These are phyloP conservation scores for Colletotrichum lupini DNA, from an alignment of 2,329 filamentous ascomycete species.

Conservation along the genomic window DNA sequence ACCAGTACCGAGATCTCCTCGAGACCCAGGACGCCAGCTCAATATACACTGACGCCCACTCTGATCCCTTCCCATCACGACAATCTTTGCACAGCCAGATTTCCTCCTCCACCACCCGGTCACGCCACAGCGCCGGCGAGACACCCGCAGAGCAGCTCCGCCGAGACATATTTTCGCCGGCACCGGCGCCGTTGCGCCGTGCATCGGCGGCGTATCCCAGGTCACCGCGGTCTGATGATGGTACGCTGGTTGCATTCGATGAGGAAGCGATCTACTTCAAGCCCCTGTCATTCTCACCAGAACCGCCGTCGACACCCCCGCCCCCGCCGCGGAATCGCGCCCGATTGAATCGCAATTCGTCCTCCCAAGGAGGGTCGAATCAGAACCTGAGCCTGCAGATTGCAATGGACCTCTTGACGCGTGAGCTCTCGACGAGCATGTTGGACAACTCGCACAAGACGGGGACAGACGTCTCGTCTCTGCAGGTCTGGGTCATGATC, in stretches of 20 bases:
- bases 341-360: slow-evolving; percentile 10
- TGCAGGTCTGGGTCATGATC: slow-evolving; percentile 69
- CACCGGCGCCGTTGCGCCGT: not conserved
- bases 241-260: slow-evolving; percentile 58
- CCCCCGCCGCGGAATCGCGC: slow-evolving; percentile 35
- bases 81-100: not conserved
- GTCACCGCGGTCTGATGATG: slow-evolving; percentile 56
- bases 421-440: slow-evolving; percentile 59
- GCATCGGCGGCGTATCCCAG: slow-evolving; percentile 30
- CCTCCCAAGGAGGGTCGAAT: not conserved
- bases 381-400: slow-evolving; percentile 60
- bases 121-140: not conserved
- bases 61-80: slow-evolving; percentile 40
- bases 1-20: slow-evolving; percentile 61
- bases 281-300: slow-evolving; percentile 52
- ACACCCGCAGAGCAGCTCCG: not conserved
- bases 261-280: slow-evolving; percentile 61
- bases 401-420: slow-evolving; percentile 61
- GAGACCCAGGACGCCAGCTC: slow-evolving; percentile 52
- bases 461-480: slow-evolving; percentile 50
- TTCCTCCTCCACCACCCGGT: slow-evolving; percentile 4
- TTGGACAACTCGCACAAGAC: slow-evolving; percentile 40
- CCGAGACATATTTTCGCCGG: slow-evolving; percentile 4
- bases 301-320: slow-evolving; percentile 43
- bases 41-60: slow-evolving; percentile 42